Base-by-base conservation (phyloP, 2,329 filamentous ascomycete genomes). In the Neonectria hederae region DNA sequence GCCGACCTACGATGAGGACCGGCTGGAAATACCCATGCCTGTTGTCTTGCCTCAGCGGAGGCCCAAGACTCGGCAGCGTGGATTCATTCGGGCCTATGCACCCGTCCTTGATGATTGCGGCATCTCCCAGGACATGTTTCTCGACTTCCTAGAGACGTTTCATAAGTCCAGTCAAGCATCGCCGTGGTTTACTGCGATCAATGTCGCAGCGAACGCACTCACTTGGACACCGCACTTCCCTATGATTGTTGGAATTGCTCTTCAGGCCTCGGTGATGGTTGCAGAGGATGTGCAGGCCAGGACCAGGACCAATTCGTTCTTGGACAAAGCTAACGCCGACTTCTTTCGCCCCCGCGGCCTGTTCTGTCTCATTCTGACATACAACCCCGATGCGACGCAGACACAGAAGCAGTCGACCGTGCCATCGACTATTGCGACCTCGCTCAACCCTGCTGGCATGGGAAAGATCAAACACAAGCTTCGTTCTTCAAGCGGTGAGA, bases 61-160 rank as follows among this genome's bases (percentile, higher is more conserved):
- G 40, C 66, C 66, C n/a, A 66, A 64, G 40, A 65, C 45, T 32
- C 55, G 62, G 22, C 45, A 59, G 8, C 62, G 65, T 26, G 66
- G 65, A 1, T 68, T 69, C 45, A 61, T 65, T 24, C 53, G 48
- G 17, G 66, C 66, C 19, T 69, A 69, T 11, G 65, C 66, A 5
- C 66, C 65, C 1, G 54, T 32, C 22, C 54, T 69, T 17, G 35
- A 67, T 7, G 51, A 46, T 21, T 53, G 51, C 46, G 55, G 30
- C 30, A 67, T 69, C 51, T 24, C 59, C 8, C 62, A 69, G 38
- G 65, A 65, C 22, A 65, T 65, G 67, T 69, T 67, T 22, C 62
- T 67, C 5, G 67, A 67, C 1, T 67, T 69, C 28, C 59, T 69
- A 0, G 48, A 62, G 9, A 58, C 59, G 3, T 67, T 65, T 13